Evolutionary conservation across 2,329 filamentous ascomycete genomes (phyloP).

Genomic region (Tympanopsis confertula): DNA sequence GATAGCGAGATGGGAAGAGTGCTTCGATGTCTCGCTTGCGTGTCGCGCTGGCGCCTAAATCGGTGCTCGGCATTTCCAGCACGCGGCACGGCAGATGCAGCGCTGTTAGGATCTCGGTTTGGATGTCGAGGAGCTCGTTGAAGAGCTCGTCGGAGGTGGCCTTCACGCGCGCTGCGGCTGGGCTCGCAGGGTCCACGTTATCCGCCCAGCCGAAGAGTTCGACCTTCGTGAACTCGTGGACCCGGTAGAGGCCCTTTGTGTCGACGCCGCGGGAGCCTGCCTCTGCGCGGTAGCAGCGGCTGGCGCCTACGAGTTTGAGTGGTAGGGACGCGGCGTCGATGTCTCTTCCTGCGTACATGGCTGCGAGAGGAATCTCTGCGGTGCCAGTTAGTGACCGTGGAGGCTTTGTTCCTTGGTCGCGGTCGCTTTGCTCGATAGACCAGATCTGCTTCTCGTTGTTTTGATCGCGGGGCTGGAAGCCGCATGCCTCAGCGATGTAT

Average conservation of each 20-base stretch:
- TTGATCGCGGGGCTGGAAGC: slow-evolving; percentile 85
- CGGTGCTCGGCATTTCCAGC: slow-evolving; percentile 79
- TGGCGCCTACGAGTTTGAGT: slow-evolving; percentile 69
- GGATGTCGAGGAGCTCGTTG: slow-evolving; percentile 75
- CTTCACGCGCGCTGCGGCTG: slow-evolving; percentile 39
- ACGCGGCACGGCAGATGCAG: slow-evolving; percentile 78
- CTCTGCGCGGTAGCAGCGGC: slow-evolving; percentile 90
- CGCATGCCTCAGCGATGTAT: slow-evolving; percentile 81
- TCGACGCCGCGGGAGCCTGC: slow-evolving; percentile 80
- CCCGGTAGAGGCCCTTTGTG: slow-evolving; percentile 88
- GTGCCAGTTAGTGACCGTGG: slow-evolving; percentile 73
- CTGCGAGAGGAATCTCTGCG: slow-evolving; percentile 87
- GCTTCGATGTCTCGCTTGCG: slow-evolving; percentile 91
- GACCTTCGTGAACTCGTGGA: slow-evolving; percentile 97
- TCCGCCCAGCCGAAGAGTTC: slow-evolving; percentile 81
- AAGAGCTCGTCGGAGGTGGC: slow-evolving; percentile 48
- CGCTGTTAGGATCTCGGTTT: slow-evolving; percentile 67
- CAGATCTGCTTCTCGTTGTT: slow-evolving; percentile 91
- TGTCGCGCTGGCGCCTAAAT: slow-evolving; percentile 78
- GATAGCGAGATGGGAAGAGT: slow-evolving; percentile 69
- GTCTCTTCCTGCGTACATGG: slow-evolving; percentile 68
- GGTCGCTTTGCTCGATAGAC: slow-evolving; percentile 56
- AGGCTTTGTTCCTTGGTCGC: slow-evolving; percentile 50
- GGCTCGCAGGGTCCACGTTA: background rate
- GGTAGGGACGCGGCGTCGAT: slow-evolving; percentile 59